Evolutionary conservation across 192 early-diverging fungal genomes (phyloP).

Genomic region (Physocladia obscura): DNA sequence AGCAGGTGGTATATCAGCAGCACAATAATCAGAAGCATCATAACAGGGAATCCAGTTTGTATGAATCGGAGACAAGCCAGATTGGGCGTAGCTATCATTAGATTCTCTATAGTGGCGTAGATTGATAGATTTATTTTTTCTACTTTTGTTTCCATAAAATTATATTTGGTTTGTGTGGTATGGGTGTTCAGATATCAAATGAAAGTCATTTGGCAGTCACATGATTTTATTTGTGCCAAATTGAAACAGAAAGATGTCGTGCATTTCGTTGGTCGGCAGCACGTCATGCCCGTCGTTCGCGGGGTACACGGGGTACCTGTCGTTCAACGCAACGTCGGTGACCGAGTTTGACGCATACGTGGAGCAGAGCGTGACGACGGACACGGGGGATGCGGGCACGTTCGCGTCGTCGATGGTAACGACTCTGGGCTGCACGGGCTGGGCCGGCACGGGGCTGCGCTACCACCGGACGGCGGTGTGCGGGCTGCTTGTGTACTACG

Average conservation of each 20-base stretch:
- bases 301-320: too few relatives aligned
- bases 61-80: neutral
- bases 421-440: slow-evolving; percentile 4
- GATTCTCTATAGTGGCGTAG: neutral
- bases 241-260: slow-evolving; percentile 8
- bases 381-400: neutral
- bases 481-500: neutral
- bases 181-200: neutral
- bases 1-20: neutral
- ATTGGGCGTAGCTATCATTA: neutral
- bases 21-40: neutral
- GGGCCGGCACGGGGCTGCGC: slow-evolving; percentile 11
- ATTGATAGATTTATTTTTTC: neutral
- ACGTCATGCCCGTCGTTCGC: neutral
- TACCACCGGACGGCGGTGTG: slow-evolving; percentile 1
- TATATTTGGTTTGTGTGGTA: neutral
- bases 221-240: neutral
- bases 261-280: neutral
- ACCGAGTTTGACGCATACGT: neutral
- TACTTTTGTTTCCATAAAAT: neutral
- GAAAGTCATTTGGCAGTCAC: neutral
- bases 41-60: slow-evolving; percentile 5
- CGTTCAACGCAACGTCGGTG: neutral
- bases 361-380: neutral
- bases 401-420: neutral